Base-by-base conservation (phyloP, 768 basidiomycete genomes). In the Hemileccinum impolitum region DNA sequence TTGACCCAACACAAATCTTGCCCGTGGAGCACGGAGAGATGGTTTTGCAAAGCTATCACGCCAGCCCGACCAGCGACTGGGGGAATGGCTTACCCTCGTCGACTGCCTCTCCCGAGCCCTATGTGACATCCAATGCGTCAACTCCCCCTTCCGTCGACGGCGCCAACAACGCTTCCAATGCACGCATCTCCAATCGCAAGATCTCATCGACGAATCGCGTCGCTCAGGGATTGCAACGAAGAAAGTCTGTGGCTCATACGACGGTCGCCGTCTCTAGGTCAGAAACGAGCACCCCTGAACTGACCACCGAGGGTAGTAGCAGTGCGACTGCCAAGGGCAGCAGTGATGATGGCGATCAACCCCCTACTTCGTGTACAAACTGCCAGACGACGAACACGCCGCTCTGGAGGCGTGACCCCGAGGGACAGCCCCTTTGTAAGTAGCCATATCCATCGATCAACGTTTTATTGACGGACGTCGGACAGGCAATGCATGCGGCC, bases 341-440 rank as follows among this genome's bases (percentile, higher is more conserved):
- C 37, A 74, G 74, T 41, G 90, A 86, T 52, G 85, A 87, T 47
- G 80, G 76, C 44, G 88, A 90, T 39, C 75, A 78, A 49, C 64
- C 81, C 7, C 90, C 86, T 9, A 96, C 92, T 2, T 73, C 89
- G 25, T 97, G 94, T 67, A 92, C 90, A 6, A 97, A 97, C 63
- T 97, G 94, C 68, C 85, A 90, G 59, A 97, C 94, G 47, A 94
- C 90, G 12, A 96, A 93, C 63, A 97, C 94, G 34, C 92, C 92
- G 9, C 71, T 95, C 39, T 95, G 92, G 92, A 78, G 92, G 66
- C 74, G 92, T 53, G 91, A 95, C 71, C 90, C 92, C 1, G 92
- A 94, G 60, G 92, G 92, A 17, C 90, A 94, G 61, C 92, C 92
- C 28, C 71, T 95, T 45, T 95, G 92, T 87, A 70, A 74, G 82